Conservation (phyloP, 257 asterid species). For the Jacaranda copaia region DNA sequence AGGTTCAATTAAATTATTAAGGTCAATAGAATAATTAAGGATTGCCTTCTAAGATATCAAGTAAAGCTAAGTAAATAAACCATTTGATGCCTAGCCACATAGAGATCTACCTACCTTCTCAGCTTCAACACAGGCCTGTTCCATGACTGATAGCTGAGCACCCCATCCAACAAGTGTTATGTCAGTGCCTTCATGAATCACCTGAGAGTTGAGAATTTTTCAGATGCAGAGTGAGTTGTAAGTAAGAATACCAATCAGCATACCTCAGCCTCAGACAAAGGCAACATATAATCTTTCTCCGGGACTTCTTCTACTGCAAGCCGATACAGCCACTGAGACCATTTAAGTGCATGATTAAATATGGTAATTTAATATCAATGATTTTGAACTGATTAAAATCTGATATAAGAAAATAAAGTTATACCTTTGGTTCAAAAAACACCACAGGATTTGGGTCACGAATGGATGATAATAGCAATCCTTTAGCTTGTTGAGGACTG, state of each 20-base stretch:
- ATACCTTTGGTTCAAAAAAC: conserved; percentile 96
- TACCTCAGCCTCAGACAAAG: conserved; percentile 97
- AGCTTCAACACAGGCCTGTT: conserved; percentile 88
- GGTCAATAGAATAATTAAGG: conserved; percentile 8
- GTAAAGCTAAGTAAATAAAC: neutral
- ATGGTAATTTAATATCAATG: conserved; percentile 2
- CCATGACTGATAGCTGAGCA: conserved; percentile 88
- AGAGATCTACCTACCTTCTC: conserved; percentile 67
- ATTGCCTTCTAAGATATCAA: conserved; percentile 4
- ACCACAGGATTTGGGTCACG: conserved; percentile 96
- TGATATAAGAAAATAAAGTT: conserved; percentile 5
- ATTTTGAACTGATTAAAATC: conserved; percentile 25
- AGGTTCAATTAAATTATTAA: too few relatives aligned
- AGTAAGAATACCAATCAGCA: conserved; percentile 21
- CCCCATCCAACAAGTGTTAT: conserved; percentile 99
- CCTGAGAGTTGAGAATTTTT: conserved; percentile 55
- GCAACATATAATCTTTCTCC: conserved; percentile 84
- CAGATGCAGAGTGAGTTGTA: conserved; percentile 17
- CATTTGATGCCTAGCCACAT: neutral
- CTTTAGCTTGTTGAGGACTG: conserved; percentile 95
- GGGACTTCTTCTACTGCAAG: conserved; percentile 98
- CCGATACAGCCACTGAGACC: conserved; percentile 91
- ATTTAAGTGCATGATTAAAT: conserved; percentile 27
- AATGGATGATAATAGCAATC: conserved; percentile 77
- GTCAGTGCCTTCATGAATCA: conserved; percentile 91